Conservation (phyloP, 1,139 yeast species). For the Cylindricascospora bacillispora region DNA sequence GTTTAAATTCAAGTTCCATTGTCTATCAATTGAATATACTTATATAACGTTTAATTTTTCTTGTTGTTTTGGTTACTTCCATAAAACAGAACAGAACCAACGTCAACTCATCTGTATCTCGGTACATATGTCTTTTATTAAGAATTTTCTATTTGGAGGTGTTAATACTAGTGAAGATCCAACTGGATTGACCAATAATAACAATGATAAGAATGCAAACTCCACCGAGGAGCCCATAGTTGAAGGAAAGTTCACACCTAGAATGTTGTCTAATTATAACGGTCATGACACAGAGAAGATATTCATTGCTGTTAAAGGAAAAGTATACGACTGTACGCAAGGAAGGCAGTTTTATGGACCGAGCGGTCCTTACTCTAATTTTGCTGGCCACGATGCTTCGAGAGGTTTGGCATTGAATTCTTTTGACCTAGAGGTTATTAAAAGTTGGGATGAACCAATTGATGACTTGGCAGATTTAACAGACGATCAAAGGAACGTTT, state of each 20-base stretch:
- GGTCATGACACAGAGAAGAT: slow-evolving; percentile 72
- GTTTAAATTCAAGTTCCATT: too few relatives aligned
- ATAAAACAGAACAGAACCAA: too few relatives aligned
- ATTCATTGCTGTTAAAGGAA: slow-evolving; percentile 72
- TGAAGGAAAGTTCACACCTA: slow-evolving; percentile 72
- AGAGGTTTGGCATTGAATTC: slow-evolving; percentile 87
- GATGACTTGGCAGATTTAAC: slow-evolving; percentile 55
- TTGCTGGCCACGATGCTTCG: slow-evolving; percentile 95
- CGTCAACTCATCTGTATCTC: too few relatives aligned
- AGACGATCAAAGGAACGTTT: slow-evolving; percentile 48
- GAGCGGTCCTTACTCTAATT: slow-evolving; percentile 87
- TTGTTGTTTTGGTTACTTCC: too few relatives aligned
- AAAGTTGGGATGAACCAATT: slow-evolving; percentile 54
- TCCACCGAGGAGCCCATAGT: slow-evolving; percentile 43
- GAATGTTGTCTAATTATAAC: slow-evolving; percentile 57
- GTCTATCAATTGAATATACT: too few relatives aligned
- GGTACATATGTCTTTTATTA: slow-evolving; percentile 31
- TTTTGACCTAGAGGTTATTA: slow-evolving; percentile 54
- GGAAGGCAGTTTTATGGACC: slow-evolving; percentile 92
- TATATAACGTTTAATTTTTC: too few relatives aligned
- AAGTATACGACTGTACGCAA: slow-evolving; percentile 70
- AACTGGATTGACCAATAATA: slow-evolving; percentile 20
- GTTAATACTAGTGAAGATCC: slow-evolving; percentile 29
- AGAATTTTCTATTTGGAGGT: slow-evolving; percentile 28
- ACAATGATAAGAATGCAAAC: slow-evolving; percentile 5